These are phyloP conservation scores for Arthrobotrys sinensis DNA, from an alignment of 2,329 filamentous ascomycete species.

Conservation along the genomic window DNA sequence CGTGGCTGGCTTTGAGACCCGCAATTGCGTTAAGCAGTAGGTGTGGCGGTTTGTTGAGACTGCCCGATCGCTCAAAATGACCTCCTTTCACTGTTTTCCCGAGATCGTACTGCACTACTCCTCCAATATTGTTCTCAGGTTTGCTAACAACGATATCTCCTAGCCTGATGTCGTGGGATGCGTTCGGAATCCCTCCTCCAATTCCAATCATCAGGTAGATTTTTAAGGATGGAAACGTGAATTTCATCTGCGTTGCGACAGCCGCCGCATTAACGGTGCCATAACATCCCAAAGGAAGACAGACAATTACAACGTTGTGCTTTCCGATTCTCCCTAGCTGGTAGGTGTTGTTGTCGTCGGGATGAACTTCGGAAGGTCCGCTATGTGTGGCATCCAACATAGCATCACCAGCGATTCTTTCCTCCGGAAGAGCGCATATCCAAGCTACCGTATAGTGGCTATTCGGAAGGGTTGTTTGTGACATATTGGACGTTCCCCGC, in stretches of 20 bases:
- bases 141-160: conserved; percentile 30
- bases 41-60: conserved; percentile 25
- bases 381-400: conserved; percentile 9
- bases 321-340: conserved; percentile 15
- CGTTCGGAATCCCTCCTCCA: conserved; percentile 19
- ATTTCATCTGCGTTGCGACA: conserved; percentile 8
- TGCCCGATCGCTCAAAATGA: neutral
- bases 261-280: conserved; percentile 5
- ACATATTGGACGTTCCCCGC: neutral
- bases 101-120: conserved; percentile 31
- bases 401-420: neutral
- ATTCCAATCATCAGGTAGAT: conserved; percentile 30
- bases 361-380: neutral
- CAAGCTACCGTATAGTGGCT: conserved; percentile 24
- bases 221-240: conserved; percentile 6
- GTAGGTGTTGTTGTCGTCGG: conserved; percentile 16
- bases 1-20: neutral
- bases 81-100: conserved; percentile 8
- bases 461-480: conserved; percentile 2
- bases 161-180: conserved; percentile 20
- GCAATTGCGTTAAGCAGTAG: neutral
- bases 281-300: conserved; percentile 1
- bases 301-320: conserved; percentile 28
- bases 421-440: conserved; percentile 31
- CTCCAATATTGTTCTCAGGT: neutral